Conservation (phyloP, 345 rosid species). For the Lumnitzera littorea region DNA sequence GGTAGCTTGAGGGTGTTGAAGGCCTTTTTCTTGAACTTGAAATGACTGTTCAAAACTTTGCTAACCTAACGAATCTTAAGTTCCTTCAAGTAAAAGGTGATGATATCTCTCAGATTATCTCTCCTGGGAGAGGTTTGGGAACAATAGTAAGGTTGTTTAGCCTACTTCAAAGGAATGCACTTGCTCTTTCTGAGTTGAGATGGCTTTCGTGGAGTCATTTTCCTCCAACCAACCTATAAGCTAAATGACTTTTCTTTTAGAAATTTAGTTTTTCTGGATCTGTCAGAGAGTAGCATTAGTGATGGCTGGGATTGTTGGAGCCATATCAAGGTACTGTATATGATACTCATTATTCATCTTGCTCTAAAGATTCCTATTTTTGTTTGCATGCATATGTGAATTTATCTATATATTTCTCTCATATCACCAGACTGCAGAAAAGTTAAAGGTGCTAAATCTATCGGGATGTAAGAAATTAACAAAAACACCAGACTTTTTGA, state of each 20-base stretch:
- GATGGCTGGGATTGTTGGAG: not conserved
- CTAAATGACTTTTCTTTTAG: not conserved
- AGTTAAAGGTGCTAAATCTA: constrained; percentile 1
- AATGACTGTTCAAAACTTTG: too few relatives aligned
- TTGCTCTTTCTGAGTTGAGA: not conserved
- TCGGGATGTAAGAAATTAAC: not conserved
- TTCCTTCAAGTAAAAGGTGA: too few relatives aligned
- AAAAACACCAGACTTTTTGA: not conserved
- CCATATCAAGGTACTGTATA: not conserved
- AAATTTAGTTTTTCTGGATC: constrained; percentile 3
- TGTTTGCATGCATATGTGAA: too few relatives aligned
- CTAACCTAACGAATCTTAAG: too few relatives aligned
- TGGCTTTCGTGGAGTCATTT: not conserved
- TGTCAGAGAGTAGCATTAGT: not conserved
- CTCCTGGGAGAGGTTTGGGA: too few relatives aligned
- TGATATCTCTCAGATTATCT: too few relatives aligned
- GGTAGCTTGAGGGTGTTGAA: too few relatives aligned
- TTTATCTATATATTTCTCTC: not conserved
- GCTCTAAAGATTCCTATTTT: not conserved
- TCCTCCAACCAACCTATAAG: not conserved
- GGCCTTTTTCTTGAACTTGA: too few relatives aligned
- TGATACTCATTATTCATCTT: too few relatives aligned
- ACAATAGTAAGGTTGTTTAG: too few relatives aligned
- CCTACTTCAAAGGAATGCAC: not conserved
- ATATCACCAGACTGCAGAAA: not conserved